Conservation (phyloP, 768 basidiomycete species). For the Suillus decipiens region DNA sequence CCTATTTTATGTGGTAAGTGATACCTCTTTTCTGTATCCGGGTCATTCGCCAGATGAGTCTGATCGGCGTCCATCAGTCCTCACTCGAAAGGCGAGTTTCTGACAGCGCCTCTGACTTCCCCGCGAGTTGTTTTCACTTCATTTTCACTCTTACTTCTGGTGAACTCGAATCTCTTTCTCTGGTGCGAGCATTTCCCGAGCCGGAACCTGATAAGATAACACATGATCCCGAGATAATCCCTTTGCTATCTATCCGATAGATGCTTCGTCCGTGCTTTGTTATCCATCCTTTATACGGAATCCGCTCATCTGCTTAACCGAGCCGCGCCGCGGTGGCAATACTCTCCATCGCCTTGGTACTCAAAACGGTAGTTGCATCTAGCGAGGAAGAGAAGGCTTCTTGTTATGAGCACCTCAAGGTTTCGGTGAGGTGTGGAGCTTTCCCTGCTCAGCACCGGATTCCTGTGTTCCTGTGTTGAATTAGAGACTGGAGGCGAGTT, state of each 20-base stretch:
- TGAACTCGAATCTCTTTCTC: neutral
- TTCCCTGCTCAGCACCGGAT: slow-evolving; percentile 5
- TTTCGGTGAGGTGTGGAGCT: slow-evolving; percentile 4
- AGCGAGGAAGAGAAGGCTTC: slow-evolving; percentile 3
- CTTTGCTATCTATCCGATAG: slow-evolving; percentile 3
- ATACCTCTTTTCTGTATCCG: slow-evolving; percentile 2
- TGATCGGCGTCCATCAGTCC: slow-evolving; percentile 7
- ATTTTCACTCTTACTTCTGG: neutral
- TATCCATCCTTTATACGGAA: neutral
- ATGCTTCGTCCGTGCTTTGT: neutral
- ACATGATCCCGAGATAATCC: neutral
- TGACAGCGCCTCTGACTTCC: slow-evolving; percentile 3
- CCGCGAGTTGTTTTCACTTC: neutral
- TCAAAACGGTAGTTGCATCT: neutral
- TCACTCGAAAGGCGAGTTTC: slow-evolving; percentile 7
- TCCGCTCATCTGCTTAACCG: slow-evolving; percentile 2
- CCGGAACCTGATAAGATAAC: slow-evolving; percentile 5
- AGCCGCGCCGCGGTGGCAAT: slow-evolving; percentile 9
- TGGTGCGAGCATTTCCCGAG: neutral
- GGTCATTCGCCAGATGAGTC: slow-evolving; percentile 2
- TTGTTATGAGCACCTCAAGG: slow-evolving; percentile 4
- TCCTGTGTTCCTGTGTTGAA: slow-evolving; percentile 3
- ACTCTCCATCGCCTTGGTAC: neutral
- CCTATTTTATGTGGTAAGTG: slow-evolving; percentile 10
- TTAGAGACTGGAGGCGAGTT: neutral